Base-by-base conservation (phyloP, 2,329 filamentous ascomycete genomes). In the Escovopsis weberi region DNA sequence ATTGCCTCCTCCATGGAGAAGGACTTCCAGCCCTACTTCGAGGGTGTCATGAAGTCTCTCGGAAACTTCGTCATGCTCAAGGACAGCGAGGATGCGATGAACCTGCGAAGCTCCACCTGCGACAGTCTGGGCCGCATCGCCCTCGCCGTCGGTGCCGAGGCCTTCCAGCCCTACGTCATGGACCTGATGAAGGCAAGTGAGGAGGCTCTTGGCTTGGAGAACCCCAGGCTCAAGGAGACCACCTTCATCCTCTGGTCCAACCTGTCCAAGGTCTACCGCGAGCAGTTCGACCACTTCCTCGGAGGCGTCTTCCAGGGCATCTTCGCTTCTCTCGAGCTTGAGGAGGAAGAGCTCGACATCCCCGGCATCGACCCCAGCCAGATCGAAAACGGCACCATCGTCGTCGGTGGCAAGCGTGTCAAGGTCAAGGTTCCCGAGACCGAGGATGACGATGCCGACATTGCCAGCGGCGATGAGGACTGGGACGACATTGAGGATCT, bases 171-270 rank as follows among this genome's bases (percentile, higher is more conserved):
- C 12, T 96, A 89, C 57, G 88, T 96, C 33, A 72, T 83, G 57
- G 85, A 86, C 36, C 72, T 96, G 45, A 94, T 98, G 84, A 74
- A 81, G 55, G 82, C 89, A 12, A 94, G 85, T 51, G 88, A 95
- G 64, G 88, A 95, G 63, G 88, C 84, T 43, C 73, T 96, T 2
- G 72, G 82, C 53, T 78, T 98, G 3, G 88, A 86, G 53, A 88
- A 95, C 65, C 84, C 88, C 36, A 78, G 88, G 44, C 78, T 96
- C 41, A 85, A 87, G 62, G 91, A 98, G 69, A 95, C 87, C 48
- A 94, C 86, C 59, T 98, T 94, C 66, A 93, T 96, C 48, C 74
- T 98, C 43, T 98, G 91, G 89, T 87, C 85, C 50, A 86, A 85
- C 35, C 79, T 98, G 58, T 83, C 89, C 48, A 93, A 93, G 68